Base-by-base conservation (phyloP, 192 early-diverging fungal species). In the Mortierella alpina region DNA sequence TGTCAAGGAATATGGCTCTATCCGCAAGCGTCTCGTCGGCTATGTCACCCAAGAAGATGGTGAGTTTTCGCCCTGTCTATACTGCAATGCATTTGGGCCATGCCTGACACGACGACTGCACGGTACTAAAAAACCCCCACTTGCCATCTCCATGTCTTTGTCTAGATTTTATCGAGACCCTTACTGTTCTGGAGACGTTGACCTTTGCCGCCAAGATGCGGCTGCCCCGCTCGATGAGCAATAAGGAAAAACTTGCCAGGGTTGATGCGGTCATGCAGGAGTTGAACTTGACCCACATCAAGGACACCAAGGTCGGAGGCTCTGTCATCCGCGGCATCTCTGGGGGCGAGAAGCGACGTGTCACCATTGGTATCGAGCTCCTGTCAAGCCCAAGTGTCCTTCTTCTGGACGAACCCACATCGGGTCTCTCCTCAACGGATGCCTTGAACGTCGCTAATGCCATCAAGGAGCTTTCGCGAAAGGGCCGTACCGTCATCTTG, bases 371-470 rank as follows among this genome's bases (percentile, higher is more conserved):
- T 17, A 88, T 89, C 87, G 92, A 94, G 68, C 84, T 91, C 51
- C 84, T 95, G 52, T 91, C 89, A 6, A 87, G 92, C 50, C 86
- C 93, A 5, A 85, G 86, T 45, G 84, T 93, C 41, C 63, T 95
- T 39, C 89, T 93, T 59, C 80, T 92, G 15, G 91, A 93, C 63
- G 91, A 94, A 67, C 93, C 93, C 14, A 93, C 93, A 1, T 92
- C 91, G 13, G 92, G 91, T 40, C 79, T 94, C 12, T 79, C 76
- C 1, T 47, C 76, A 2, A 79, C 76, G 2, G 97, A 98, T 84
- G 88, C 95, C 47, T 93, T 93, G 84, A 96, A 96, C 70, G 97
- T 96, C 1, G 93, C 93, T 66, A 98, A 96, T 86, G 97, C 97
- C 0, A 91, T 98, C 41, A 95, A 97, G 84, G 92, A 88, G 9